A percentile compares a stretch with the other conserved stretches of the same genome.
phyloP scores from a whole-genome alignment of 495 filamentous ascomycete genomes.

The Friedmanniomyces simplex region DNA sequence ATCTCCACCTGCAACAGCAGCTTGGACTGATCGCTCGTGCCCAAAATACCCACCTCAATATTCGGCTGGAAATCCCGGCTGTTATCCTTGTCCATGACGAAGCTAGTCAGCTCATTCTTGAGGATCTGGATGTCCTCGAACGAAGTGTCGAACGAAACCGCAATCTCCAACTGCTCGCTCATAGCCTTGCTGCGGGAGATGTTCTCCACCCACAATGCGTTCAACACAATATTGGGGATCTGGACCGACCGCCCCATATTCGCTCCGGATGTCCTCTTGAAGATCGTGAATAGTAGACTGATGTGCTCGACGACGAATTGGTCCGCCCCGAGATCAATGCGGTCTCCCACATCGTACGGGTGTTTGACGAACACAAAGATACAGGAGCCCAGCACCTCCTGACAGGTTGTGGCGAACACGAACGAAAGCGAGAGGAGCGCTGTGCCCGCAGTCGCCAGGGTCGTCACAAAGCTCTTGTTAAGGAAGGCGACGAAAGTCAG shows the following conservation, averaged over 20 bases:
- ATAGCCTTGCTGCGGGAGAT: constrained; percentile 81
- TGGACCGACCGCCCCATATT: constrained; percentile 75
- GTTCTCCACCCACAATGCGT: constrained; percentile 88
- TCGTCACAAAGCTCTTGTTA: constrained; percentile 71
- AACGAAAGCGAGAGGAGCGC: constrained; percentile 87
- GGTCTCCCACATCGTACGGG: constrained; percentile 85
- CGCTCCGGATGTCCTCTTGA: constrained; percentile 52
- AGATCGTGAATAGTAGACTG: constrained; percentile 86
- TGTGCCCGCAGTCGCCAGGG: constrained; percentile 90
- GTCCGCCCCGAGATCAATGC: constrained; percentile 63
- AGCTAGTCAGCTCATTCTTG: constrained; percentile 67
- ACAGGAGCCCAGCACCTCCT: constrained; percentile 90
- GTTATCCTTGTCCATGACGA: constrained; percentile 81
- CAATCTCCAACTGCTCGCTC: constrained; percentile 73
- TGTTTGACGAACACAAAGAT: constrained; percentile 99
- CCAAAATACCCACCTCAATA: constrained; percentile 62
- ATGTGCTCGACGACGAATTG: constrained; percentile 84
- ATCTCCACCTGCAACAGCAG: constrained; percentile 73
- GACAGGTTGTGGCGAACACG: constrained; percentile 79
- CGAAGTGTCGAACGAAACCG: constrained; percentile 70
- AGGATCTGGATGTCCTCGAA: constrained; percentile 81
- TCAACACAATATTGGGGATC: constrained; percentile 82
- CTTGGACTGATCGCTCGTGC: constrained; percentile 81
- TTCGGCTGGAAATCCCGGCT: constrained; percentile 83
- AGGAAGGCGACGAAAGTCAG: constrained; percentile 88